Evolutionary conservation across 2,329 filamentous ascomycete genomes (phyloP).

Genomic region (Bipolaris oryzae): DNA sequence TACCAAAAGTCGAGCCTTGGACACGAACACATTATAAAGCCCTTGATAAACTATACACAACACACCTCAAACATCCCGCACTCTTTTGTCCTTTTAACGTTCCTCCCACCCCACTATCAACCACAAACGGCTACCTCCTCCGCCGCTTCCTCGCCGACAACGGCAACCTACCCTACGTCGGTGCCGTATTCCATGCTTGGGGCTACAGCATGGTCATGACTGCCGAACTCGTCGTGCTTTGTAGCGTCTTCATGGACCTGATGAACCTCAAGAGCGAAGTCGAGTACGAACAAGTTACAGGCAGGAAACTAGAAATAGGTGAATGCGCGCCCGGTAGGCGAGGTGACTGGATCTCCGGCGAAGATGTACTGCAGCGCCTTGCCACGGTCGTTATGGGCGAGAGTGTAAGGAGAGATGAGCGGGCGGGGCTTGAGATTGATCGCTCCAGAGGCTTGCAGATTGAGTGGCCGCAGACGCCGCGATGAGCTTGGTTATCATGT

Average conservation of each 20-base stretch:
- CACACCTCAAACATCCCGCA: constrained; percentile 38
- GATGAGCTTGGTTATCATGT: background rate
- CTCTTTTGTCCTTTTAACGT: constrained; percentile 39
- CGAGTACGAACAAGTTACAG: constrained; percentile 34
- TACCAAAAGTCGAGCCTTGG: constrained; percentile 48
- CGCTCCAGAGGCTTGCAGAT: constrained; percentile 20
- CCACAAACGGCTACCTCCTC: constrained; percentile 40
- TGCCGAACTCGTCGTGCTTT: constrained; percentile 41
- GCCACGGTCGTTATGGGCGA: constrained; percentile 45
- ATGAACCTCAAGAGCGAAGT: constrained; percentile 32
- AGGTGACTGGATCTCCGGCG: constrained; percentile 30
- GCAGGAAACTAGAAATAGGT: constrained; percentile 37
- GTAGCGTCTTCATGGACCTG: constrained; percentile 43
- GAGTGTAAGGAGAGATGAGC: constrained; percentile 43
- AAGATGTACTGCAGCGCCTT: constrained; percentile 39
- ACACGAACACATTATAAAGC: constrained; percentile 50
- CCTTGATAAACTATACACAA: constrained; percentile 45
- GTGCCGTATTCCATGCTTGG: constrained; percentile 40
- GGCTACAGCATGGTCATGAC: constrained; percentile 45
- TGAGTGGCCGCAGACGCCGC: constrained; percentile 18
- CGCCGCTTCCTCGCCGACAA: constrained; percentile 28
- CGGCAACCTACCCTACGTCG: constrained; percentile 32
- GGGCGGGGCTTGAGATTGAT: constrained; percentile 33
- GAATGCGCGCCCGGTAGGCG: constrained; percentile 32
- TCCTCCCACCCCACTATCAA: constrained; percentile 26